Conservation (phyloP, 208 protist species). For the Histomonas meleagridis region DNA sequence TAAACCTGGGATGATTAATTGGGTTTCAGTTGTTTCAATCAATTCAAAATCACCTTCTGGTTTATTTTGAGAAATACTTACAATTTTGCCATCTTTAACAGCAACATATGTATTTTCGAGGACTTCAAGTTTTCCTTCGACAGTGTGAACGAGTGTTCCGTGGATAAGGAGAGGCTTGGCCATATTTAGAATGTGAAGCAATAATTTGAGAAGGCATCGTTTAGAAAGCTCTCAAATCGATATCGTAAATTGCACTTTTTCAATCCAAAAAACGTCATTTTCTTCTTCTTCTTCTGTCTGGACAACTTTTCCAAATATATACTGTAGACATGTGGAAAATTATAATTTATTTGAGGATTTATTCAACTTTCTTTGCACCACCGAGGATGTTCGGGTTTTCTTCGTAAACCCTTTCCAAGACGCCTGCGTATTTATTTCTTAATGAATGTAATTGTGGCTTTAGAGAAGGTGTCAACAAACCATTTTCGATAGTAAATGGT, state of each 20-base stretch:
- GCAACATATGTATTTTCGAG: neutral
- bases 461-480: slow-evolving; percentile 47
- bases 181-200: no score
- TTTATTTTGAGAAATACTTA: neutral
- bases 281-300: no score
- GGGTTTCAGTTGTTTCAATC: neutral
- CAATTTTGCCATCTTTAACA: neutral
- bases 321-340: no score
- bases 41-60: neutral
- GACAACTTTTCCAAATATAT: no score
- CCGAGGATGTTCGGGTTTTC: no score
- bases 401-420: no score
- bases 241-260: no score
- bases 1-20: slow-evolving; percentile 65
- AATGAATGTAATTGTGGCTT: slow-evolving; percentile 41
- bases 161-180: neutral
- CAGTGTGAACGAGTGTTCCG: neutral
- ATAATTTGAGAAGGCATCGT: no score
- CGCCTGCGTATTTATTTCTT: slow-evolving; percentile 27
- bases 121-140: neutral
- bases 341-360: no score
- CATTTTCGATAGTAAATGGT: slow-evolving; percentile 45
- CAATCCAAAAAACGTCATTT: no score
- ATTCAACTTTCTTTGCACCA: no score
- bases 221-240: no score